Base-by-base conservation (phyloP, 352 stramenopile genomes). In the Globisporangium nodosum region DNA sequence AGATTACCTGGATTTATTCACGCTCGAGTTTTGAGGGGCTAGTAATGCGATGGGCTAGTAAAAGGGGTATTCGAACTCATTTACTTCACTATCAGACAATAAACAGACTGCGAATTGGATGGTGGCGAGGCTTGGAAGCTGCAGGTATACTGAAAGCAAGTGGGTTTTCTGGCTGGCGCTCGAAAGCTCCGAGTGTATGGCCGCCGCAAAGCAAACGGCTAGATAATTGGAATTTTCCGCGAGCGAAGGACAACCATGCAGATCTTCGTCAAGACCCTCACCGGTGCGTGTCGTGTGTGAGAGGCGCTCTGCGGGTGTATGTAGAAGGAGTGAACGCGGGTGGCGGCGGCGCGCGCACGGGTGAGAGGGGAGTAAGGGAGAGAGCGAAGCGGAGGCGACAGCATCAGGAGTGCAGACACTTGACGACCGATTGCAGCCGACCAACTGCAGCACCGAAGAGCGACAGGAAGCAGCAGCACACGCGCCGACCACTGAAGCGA, bases 221-320 rank as follows among this genome's bases (percentile, higher is more conserved):
- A 49, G 52, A 60, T 56, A 74, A 79, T 84, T 84, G 71, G 69
- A 78, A 84, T 81, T 81, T 74, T 81, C 71, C 73, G 70, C 66
- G 64, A 79, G 54, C 61, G 54, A 68, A 68, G 52, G 73, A 74
- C 64, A 66, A 87, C 71, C 59, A 86, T 71, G 66, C 78, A 84
- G 76, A 87, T 81, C 71, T 87, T 73, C 64, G 66, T 73, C 27
- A 73, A 73, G 65, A 73, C 66, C 43, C 58, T 73, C 56, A 73
- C 66, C 40, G 65, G 65, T 71, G 43, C 24, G 51, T 35, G 45
- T 9, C 33, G 49, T 35, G 21, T 52, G 42, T 45, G 37, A 12
- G 45, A 27, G 24, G 24, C 24, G 24, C 24, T 27, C 24, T 37
- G 33, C 5, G 33, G 33, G 33, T 37, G 33, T 37, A 27, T 48